A percentile compares a stretch with the other conserved stretches of the same genome.
These are phyloP conservation scores for Geotrichum macrosporum DNA, from an alignment of 1,139 yeast species.

Conservation along the genomic window DNA sequence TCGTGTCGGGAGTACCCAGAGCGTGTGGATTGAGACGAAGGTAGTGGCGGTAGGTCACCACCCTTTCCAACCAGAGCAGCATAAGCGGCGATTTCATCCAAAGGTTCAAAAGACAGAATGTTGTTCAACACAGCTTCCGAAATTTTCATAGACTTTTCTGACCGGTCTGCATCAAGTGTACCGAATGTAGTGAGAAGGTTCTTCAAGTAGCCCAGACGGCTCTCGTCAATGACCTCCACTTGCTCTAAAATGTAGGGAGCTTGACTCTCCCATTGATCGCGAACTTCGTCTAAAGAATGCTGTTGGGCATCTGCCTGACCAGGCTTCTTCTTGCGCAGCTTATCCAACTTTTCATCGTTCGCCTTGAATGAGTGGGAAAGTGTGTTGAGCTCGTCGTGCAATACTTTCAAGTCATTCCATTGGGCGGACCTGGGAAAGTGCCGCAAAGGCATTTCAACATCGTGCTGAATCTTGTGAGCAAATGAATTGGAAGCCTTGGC, in stretches of 20 bases:
- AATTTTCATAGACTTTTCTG: constrained; percentile 35
- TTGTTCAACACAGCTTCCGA: constrained; percentile 66
- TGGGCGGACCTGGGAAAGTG: constrained; percentile 28
- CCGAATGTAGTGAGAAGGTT: constrained; percentile 66
- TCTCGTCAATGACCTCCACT: constrained; percentile 68
- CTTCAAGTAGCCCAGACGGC: constrained; percentile 62
- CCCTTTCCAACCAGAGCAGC: constrained; percentile 42
- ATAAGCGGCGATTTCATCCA: constrained; percentile 54
- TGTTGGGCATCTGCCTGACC: constrained; percentile 26
- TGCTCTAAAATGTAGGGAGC: constrained; percentile 76
- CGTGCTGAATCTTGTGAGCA: constrained; percentile 34
- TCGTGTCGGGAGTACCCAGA: neutral
- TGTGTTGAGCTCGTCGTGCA: constrained; percentile 32
- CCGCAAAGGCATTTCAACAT: constrained; percentile 37
- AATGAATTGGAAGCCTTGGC: constrained; percentile 34
- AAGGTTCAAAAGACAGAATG: constrained; percentile 57
- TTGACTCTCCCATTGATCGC: constrained; percentile 59
- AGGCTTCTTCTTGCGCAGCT: constrained; percentile 21
- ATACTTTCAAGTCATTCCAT: constrained; percentile 34
- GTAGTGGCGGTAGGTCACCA: constrained; percentile 1
- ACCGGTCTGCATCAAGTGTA: constrained; percentile 45
- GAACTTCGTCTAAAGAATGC: constrained; percentile 27
- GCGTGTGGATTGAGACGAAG: constrained; percentile 9
- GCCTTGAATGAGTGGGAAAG: constrained; percentile 29
- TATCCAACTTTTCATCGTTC: constrained; percentile 24